Percentiles rank a stretch among this genome's conserved stretches.
Conservation (phyloP, 2,329 filamentous ascomycete species). For the Penicillium sp. region DNA sequence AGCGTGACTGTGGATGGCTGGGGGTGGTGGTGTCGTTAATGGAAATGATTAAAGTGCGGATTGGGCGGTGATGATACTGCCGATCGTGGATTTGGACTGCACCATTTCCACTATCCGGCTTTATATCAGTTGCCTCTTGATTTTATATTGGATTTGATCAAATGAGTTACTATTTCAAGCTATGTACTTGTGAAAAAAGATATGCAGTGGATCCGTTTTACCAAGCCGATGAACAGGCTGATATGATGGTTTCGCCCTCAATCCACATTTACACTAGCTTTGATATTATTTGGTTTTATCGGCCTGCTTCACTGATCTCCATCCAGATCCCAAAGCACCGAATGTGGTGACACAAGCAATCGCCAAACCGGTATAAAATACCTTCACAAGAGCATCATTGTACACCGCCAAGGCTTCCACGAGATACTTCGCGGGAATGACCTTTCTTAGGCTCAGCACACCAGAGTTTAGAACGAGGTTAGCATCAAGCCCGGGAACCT, state of each 20-base stretch:
- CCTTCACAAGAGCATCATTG: not conserved
- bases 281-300: not conserved
- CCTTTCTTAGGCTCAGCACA: not conserved
- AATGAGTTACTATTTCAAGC: not conserved
- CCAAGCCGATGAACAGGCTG: not conserved
- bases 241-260: not conserved
- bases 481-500: not conserved
- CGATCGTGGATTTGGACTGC: not conserved
- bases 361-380: not conserved
- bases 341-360: not conserved
- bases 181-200: too few relatives aligned
- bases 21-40: constrained; percentile 4
- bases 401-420: not conserved
- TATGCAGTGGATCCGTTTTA: not conserved
- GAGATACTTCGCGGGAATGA: not conserved
- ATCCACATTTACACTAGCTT: not conserved
- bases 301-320: not conserved
- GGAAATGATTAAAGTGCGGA: constrained; percentile 13
- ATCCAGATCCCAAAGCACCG: not conserved
- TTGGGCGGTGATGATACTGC: constrained; percentile 13
- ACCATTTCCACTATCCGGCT: not conserved
- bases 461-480: not conserved
- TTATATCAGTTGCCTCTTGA: not conserved
- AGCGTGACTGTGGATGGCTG: constrained; percentile 3
- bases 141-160: not conserved